These are phyloP conservation scores for Luvunga scandens DNA, from an alignment of 345 rosid species.

Conservation along the genomic window DNA sequence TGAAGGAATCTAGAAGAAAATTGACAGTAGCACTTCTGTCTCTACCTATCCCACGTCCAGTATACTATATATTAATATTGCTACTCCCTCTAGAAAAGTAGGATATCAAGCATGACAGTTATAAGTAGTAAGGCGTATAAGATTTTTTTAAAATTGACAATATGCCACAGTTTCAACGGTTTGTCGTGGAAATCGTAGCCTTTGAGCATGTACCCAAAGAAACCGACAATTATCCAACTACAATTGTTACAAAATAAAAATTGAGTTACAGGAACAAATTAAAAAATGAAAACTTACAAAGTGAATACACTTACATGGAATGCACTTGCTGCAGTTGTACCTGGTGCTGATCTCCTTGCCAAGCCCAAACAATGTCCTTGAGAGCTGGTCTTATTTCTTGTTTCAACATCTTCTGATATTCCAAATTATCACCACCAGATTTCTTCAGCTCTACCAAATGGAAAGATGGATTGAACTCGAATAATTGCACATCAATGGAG, in stretches of 20 bases:
- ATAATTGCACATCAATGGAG: slow-evolving; percentile 36
- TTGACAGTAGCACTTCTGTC: background rate
- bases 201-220: background rate
- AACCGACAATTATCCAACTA: background rate
- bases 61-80: background rate
- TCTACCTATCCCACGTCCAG: background rate
- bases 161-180: background rate
- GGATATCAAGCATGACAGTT: background rate
- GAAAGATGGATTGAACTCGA: slow-evolving; percentile 37
- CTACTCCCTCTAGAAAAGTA: background rate
- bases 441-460: slow-evolving; percentile 43
- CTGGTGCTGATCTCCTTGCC: slow-evolving; percentile 39
- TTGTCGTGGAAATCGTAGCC: background rate
- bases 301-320: background rate
- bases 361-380: slow-evolving; percentile 38
- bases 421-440: slow-evolving; percentile 34
- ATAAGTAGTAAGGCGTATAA: background rate
- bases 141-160: background rate
- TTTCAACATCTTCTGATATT: slow-evolving; percentile 30
- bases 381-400: slow-evolving; percentile 38
- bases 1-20: background rate
- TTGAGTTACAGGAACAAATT: background rate
- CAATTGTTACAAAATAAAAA: background rate
- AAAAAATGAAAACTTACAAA: background rate
- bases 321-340: background rate